A percentile compares a stretch with the other conserved stretches of the same genome.
These are phyloP conservation scores for Citrus inodora DNA, from an alignment of 345 rosid species.

Conservation along the genomic window DNA sequence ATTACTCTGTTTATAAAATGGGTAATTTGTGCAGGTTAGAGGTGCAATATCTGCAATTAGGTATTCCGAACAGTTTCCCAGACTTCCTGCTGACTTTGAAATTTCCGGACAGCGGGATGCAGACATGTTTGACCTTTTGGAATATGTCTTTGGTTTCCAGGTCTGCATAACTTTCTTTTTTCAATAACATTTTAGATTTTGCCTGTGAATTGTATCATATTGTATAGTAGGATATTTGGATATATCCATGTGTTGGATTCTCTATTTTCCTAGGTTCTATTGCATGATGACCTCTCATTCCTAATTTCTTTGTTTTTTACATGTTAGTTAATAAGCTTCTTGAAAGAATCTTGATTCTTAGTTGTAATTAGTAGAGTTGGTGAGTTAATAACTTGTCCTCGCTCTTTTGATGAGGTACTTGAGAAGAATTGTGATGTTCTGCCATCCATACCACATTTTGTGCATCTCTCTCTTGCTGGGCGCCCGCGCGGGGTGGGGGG, in stretches of 20 bases:
- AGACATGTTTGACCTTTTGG: conserved; percentile 92
- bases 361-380: background rate
- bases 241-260: background rate
- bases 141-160: conserved; percentile 95
- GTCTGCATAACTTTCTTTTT: conserved; percentile 32
- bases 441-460: background rate
- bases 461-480: no score
- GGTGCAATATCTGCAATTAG: conserved; percentile 81
- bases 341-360: background rate
- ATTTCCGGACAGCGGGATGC: conserved; percentile 74
- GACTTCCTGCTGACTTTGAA: conserved; percentile 63
- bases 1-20: conserved; percentile 8
- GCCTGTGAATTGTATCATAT: background rate
- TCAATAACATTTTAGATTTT: background rate
- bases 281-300: background rate
- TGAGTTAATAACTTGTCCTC: background rate
- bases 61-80: conserved; percentile 78
- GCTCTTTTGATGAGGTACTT: background rate
- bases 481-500: no score
- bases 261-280: background rate
- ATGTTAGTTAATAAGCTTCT: background rate
- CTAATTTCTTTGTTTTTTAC: background rate
- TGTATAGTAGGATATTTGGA: background rate
- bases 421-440: background rate
- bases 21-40: conserved; percentile 56